Base-by-base conservation (phyloP, 805 yeast species). In the Pichia pseudocactophila region DNA sequence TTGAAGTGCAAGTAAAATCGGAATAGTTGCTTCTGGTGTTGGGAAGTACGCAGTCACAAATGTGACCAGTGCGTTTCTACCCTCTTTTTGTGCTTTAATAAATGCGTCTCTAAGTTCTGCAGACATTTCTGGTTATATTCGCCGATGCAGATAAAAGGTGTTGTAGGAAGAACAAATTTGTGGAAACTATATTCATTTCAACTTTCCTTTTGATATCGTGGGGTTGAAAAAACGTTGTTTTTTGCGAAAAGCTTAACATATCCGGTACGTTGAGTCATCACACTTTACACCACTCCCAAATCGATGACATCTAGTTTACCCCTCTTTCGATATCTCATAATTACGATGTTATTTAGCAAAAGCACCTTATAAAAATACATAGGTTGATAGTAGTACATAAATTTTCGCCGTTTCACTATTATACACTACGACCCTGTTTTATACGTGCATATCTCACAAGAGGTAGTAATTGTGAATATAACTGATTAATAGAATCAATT, bases 1-100 rank as follows among this genome's bases (percentile, higher is more conserved):
- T 68, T 92, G 97, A 67, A 92, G 76, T 18, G 92, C 90, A 59
- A 80, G 75, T 61, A 92, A 61, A 49, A 89, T 76, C 7, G 95
- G 94, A 39, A 92, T 70, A 1, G 98, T 89, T 50, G 84, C 96
- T 42, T 81, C 94, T 42, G 83, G 64, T 15, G 87, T 72, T 41
- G 99, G 99, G 65, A 70, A 87, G 16, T 96, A 98, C 3, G 95
- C 97, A 19, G 99, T 92, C 58, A 89, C 72, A 58, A 90, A 92
- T 35, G 96, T 85, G 38, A 92, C 82, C 53, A 92, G 71, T 34
- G 96, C 97, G 55, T 81, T 79, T 54, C 98, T 85, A 53, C 78
- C 56, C 45, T 60, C 61, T 6, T 52, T 48, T 36, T 59, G 52
- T 9, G 65, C 65, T 48, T 57, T 58, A 22, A 49, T 39, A 40